Base-by-base conservation (phyloP, 176 grass and related monocot genomes). In the Neostapfia colusana region DNA sequence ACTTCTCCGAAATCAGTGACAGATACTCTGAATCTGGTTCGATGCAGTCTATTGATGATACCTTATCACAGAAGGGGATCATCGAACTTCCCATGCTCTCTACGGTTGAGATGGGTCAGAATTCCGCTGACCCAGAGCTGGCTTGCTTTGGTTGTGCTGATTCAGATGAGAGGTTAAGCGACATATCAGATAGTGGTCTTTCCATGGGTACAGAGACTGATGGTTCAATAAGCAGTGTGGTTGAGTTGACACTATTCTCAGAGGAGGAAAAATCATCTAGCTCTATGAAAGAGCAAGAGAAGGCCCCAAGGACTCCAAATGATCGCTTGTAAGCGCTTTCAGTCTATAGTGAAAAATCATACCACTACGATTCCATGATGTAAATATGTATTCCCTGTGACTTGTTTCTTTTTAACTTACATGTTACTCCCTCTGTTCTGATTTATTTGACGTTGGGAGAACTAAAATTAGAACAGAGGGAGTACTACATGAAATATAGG, bases 121-220 rank as follows among this genome's bases (percentile, higher is more conserved):
- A 42, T 85, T 85, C 91, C 79, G 75, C 63, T 61, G 65, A 82
- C 8, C 69, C 69, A 63, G 83, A 88, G 40, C 58, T 93, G 76
- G 71, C 39, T 73, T 72, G 67, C 43, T 91, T 89, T 62, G 95
- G 65, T 59, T 89, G 3, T 31, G 31, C 42, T 17, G 89, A 90
- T 73, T 89, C 86, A 58, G 94, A 97, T 59, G 95, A 83, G 65
- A 81, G 84, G 61, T 73, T 88, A 76, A 98, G 91, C 50, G 95
- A 93, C 54, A 91, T 89, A 85, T 93, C 91, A 54, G 95, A 97
- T 81, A 88, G 88, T 68, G 79, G 75, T 63, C 81, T 93, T 77
- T 93, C 88, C 38, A 91, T 97, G 86, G 86, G 88, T 57, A 88
- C 89, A 77, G 91, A 93, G 80, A 93, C 82, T n/a, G 95, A 94